These are phyloP conservation scores for Dactylellina sp. DNA, from an alignment of 2,329 filamentous ascomycete genomes.

Conservation along the genomic window DNA sequence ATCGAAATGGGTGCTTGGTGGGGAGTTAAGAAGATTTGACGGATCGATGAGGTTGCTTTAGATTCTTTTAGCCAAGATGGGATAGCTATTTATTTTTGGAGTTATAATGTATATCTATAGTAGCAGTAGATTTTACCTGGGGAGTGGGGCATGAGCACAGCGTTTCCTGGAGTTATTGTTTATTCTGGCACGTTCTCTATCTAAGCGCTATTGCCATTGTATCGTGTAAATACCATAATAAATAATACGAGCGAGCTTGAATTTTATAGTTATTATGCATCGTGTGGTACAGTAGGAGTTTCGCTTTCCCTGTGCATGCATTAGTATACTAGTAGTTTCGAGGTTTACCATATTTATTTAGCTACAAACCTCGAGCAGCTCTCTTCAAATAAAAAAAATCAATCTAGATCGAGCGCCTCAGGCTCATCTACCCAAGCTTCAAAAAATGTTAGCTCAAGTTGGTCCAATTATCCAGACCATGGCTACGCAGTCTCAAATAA, in stretches of 20 bases:
- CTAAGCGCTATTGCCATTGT: not conserved
- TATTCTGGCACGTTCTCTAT: not conserved
- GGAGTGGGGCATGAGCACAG: constrained; percentile 24
- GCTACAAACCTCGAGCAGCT: no score
- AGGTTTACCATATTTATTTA: no score
- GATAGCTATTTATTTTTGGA: not conserved
- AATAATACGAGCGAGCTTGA: not conserved
- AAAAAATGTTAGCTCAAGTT: no score
- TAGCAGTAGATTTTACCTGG: not conserved
- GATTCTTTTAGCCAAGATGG: not conserved
- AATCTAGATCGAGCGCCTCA: no score
- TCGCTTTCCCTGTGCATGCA: no score
- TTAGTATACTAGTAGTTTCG: no score
- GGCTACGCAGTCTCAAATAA: no score
- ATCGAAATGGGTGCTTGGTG: constrained; percentile 76
- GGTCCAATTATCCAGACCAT: no score
- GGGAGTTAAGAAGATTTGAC: constrained; percentile 69
- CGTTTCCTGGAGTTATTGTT: constrained; percentile 17
- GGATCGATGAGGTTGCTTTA: not conserved
- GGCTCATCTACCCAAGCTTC: no score
- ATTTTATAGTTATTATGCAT: no score
- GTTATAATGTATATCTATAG: constrained; percentile 1
- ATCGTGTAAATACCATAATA: not conserved
- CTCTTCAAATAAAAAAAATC: no score
- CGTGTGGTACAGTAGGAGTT: no score